Percentiles rank a stretch among this genome's conserved stretches.
phyloP scores from a whole-genome alignment of 176 grass and related monocot genomes.

The Oryza glaberrima region DNA sequence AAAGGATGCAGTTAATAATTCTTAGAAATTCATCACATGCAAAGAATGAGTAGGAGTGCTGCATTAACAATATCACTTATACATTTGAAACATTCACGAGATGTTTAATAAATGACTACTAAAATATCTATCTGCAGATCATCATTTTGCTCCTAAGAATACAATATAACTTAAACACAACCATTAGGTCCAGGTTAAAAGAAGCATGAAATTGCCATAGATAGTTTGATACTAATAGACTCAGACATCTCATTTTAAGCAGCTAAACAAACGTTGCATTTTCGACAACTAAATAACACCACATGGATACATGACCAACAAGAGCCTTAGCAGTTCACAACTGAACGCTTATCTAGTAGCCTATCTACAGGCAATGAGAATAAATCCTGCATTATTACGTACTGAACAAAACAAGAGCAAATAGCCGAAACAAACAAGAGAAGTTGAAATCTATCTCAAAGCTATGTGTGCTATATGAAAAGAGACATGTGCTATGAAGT shows the following conservation, averaged over 20 bases:
- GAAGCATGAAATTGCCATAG: background rate
- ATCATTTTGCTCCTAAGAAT: too few relatives aligned
- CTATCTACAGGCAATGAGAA: background rate
- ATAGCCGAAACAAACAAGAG: background rate
- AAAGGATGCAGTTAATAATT: background rate
- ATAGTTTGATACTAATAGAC: background rate
- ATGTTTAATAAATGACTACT: too few relatives aligned
- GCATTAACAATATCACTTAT: background rate
- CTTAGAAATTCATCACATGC: background rate
- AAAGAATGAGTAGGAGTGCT: background rate
- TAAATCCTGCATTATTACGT: background rate
- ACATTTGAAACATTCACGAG: background rate
- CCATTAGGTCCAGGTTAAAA: slow-evolving; percentile 15
- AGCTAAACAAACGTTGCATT: background rate
- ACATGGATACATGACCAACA: background rate
- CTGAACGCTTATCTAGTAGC: slow-evolving; percentile 3
- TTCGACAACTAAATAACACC: background rate
- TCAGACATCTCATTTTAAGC: background rate
- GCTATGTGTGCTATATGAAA: slow-evolving; percentile 16
- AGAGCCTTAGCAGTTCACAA: slow-evolving; percentile 10
- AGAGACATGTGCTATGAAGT: slow-evolving; percentile 13
- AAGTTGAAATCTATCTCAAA: slow-evolving; percentile 25
- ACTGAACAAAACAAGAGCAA: slow-evolving; percentile 20
- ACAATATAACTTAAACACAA: background rate
- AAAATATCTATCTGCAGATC: too few relatives aligned